Base-by-base conservation (phyloP, 768 basidiomycete genomes). In the Boletus vinaceobasis region DNA sequence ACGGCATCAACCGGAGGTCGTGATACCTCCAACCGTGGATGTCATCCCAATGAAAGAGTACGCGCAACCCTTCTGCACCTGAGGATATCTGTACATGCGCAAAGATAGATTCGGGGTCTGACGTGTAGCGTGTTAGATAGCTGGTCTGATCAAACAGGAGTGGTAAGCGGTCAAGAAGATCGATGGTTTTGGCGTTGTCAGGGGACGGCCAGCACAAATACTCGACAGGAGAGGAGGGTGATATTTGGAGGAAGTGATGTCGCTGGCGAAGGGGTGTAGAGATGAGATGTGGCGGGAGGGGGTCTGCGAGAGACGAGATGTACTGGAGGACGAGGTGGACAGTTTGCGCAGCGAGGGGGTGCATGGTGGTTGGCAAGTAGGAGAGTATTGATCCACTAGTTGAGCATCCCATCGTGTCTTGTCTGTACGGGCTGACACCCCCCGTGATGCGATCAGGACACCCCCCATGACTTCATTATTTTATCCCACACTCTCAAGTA, bases 131-230 rank as follows among this genome's bases (percentile, higher is more conserved):
- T 10, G 69, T 67, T 39, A 67, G 61, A 48, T 70, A 75, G 50
- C 50, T 48, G 46, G 71, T 58, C 35, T 69, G 63, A 50, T 73
- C 55, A 10, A 68, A 62, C 23, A 60, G 50, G 4, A 63, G 55
- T 19, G 55, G 60, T 43, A 75, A 60, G n/a, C 62, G 65, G 56
- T 80, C 76, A 37, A 86, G 73, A 29, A 83, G 73, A 50, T 73
- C 67, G 48, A 79, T 61, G 46, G 73, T 67, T 46, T 67, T 76
- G 60, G 56, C 50, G 56, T 57, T 66, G 63, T 60, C 60, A 35
- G 69, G 61, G 4, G 78, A 74, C 10, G 88, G 86, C 88, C 88
- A 90, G 60, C 79, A 79, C 43, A 90, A 75, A 66, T 90, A 90
- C 4, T 79, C 74, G 33, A 69, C 58, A 9, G 80, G 73, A 59